A percentile compares a stretch with the other conserved stretches of the same genome.
These are phyloP conservation scores for Aspergillus egyptiacus DNA, from an alignment of 495 filamentous ascomycete species.

Conservation along the genomic window DNA sequence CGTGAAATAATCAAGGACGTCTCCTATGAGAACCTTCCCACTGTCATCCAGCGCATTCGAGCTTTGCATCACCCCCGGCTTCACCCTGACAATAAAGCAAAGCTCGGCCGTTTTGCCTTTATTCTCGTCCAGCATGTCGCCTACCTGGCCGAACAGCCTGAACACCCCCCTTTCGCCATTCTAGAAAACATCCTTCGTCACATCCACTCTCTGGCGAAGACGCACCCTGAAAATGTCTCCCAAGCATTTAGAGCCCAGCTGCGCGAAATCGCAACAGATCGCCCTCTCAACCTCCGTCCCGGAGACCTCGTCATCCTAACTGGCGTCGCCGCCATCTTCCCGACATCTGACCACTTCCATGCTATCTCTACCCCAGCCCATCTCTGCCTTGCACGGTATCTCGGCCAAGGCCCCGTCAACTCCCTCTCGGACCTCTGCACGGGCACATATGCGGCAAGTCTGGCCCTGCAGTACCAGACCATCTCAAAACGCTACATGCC, in stretches of 20 bases:
- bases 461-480: constrained; percentile 73
- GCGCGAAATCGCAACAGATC: constrained; percentile 52
- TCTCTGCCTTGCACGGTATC: constrained; percentile 68
- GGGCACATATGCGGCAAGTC: constrained; percentile 71
- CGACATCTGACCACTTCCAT: constrained; percentile 95
- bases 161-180: constrained; percentile 50
- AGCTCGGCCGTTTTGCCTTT: constrained; percentile 65
- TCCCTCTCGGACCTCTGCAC: constrained; percentile 57
- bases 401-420: constrained; percentile 69
- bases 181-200: constrained; percentile 68
- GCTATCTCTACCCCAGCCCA: constrained; percentile 85
- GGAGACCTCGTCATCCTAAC: constrained; percentile 79
- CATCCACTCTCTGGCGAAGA: constrained; percentile 81
- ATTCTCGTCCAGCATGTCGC: constrained; percentile 74
- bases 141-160: constrained; percentile 51
- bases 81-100: constrained; percentile 72
- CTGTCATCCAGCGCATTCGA: constrained; percentile 81
- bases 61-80: constrained; percentile 87
- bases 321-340: constrained; percentile 77
- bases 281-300: constrained; percentile 54
- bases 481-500: constrained; percentile 81
- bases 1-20: constrained; percentile 57
- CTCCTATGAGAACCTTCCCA: constrained; percentile 58
- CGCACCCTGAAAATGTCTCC: constrained; percentile 67
- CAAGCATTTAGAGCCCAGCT: constrained; percentile 71